Conservation (phyloP, 495 filamentous ascomycete species). For the Daldinia vernicosa region DNA sequence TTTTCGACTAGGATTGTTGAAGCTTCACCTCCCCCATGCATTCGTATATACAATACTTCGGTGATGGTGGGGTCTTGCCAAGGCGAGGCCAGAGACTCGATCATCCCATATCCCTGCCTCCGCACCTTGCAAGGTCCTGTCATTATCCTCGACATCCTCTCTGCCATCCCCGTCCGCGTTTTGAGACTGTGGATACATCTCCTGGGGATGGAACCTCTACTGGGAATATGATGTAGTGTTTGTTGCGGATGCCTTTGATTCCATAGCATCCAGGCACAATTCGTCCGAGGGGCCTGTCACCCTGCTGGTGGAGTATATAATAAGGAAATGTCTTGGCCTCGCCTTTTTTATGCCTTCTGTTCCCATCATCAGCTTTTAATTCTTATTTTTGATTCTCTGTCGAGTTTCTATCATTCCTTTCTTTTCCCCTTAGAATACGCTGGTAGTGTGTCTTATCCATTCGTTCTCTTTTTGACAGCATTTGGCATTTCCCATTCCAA, state of each 20-base stretch:
- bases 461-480: conserved; percentile 59
- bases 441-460: conserved; percentile 60
- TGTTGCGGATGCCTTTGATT: conserved; percentile 48
- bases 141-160: conserved; percentile 48
- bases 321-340: conserved; percentile 54
- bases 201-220: conserved; percentile 45
- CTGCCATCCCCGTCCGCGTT: conserved; percentile 49
- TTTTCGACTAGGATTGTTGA: conserved; percentile 24
- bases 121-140: conserved; percentile 44
- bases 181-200: conserved; percentile 58
- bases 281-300: conserved; percentile 42
- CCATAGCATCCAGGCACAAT: conserved; percentile 37
- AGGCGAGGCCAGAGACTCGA: conserved; percentile 32
- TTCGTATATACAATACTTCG: conserved; percentile 4
- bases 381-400: conserved; percentile 41
- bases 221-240: conserved; percentile 46
- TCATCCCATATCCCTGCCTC: conserved; percentile 41
- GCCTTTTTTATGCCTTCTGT: conserved; percentile 37
- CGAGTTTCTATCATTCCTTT: conserved; percentile 46
- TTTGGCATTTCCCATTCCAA: conserved; percentile 49
- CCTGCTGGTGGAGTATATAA: conserved; percentile 51
- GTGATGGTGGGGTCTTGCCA: conserved; percentile 19
- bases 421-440: conserved; percentile 48
- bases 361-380: conserved; percentile 48
- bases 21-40: conserved; percentile 33